Evolutionary conservation across 176 grass and related monocot genomes (phyloP).

Genomic region (Eleusine coracana): DNA sequence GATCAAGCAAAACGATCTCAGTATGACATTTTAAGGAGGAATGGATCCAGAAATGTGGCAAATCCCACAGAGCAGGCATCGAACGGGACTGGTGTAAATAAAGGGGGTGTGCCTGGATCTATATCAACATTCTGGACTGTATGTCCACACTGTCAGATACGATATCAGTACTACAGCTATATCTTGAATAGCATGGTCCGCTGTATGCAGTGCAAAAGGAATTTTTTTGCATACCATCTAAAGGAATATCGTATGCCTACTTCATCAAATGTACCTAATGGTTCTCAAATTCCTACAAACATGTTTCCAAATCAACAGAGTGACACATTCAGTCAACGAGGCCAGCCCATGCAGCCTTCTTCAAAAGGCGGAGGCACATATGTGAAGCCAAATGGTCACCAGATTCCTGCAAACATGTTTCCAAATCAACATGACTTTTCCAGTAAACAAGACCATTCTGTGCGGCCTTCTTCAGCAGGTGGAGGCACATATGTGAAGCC

Average conservation of each 20-base stretch:
- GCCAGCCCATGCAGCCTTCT: slow-evolving; percentile 47
- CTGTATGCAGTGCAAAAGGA: slow-evolving; percentile 57
- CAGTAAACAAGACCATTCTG: slow-evolving; percentile 28
- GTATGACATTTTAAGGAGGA: slow-evolving; percentile 74
- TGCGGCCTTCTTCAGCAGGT: slow-evolving; percentile 24
- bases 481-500: neutral
- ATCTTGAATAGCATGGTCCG: slow-evolving; percentile 49
- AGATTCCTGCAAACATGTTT: slow-evolving; percentile 52
- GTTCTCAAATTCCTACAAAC: slow-evolving; percentile 44
- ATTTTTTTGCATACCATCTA: slow-evolving; percentile 63
- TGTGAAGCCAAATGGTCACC: slow-evolving; percentile 42
- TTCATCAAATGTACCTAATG: slow-evolving; percentile 39
- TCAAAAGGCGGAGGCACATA: slow-evolving; percentile 13
- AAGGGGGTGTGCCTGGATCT: slow-evolving; percentile 41
- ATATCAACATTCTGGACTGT: slow-evolving; percentile 70
- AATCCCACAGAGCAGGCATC: slow-evolving; percentile 43
- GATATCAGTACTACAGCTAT: slow-evolving; percentile 59
- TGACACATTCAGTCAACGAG: slow-evolving; percentile 25
- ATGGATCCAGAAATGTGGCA: slow-evolving; percentile 34
- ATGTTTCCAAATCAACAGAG: slow-evolving; percentile 42
- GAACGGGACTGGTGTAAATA: slow-evolving; percentile 45
- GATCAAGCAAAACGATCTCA: slow-evolving; percentile 54
- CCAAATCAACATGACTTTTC: slow-evolving; percentile 36
- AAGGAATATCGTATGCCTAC: slow-evolving; percentile 37
- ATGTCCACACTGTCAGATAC: slow-evolving; percentile 63